Evolutionary conservation across 371 early-diverging fungal genomes (phyloP).

Genomic region (Gilbertella persicaria): DNA sequence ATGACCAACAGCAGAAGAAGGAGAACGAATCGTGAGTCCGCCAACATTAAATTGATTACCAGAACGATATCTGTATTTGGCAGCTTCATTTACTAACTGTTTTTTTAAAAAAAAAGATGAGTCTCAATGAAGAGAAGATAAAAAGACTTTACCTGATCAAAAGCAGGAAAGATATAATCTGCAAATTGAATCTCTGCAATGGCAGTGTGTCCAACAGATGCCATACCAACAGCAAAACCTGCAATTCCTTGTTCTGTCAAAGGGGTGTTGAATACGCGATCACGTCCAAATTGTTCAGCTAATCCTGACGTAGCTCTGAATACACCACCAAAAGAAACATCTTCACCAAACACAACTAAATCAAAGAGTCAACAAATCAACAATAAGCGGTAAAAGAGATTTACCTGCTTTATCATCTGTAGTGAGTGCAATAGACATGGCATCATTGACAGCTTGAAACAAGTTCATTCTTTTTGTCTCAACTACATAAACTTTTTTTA

Average conservation of each 20-base stretch:
- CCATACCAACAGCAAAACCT: slow-evolving; percentile 98
- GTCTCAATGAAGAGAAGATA: background rate
- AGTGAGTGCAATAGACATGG: slow-evolving; percentile 84
- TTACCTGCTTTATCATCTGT: slow-evolving; percentile 87
- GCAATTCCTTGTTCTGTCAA: slow-evolving; percentile 96
- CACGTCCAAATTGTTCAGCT: slow-evolving; percentile 86
- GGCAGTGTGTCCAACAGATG: slow-evolving; percentile 94
- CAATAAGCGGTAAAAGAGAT: background rate
- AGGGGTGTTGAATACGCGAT: slow-evolving; percentile 97
- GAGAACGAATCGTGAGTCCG: slow-evolving; percentile 91
- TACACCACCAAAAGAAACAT: slow-evolving; percentile 97
- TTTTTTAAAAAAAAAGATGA: background rate
- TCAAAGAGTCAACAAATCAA: no score
- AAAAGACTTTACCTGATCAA: slow-evolving; percentile 79
- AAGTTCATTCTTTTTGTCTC: slow-evolving; percentile 92
- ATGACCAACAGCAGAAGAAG: slow-evolving; percentile 96
- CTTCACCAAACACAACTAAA: slow-evolving; percentile 97
- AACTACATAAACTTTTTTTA: slow-evolving; percentile 25
- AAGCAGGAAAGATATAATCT: slow-evolving; percentile 97
- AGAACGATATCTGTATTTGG: slow-evolving; percentile 95
- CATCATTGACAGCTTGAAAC: slow-evolving; percentile 95
- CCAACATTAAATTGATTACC: slow-evolving; percentile 93
- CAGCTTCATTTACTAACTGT: slow-evolving; percentile 96
- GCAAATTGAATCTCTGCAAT: slow-evolving; percentile 99
- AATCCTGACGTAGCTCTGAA: slow-evolving; percentile 95